phyloP scores from a whole-genome alignment of 768 basidiomycete genomes.

The Amylocystis lapponica region DNA sequence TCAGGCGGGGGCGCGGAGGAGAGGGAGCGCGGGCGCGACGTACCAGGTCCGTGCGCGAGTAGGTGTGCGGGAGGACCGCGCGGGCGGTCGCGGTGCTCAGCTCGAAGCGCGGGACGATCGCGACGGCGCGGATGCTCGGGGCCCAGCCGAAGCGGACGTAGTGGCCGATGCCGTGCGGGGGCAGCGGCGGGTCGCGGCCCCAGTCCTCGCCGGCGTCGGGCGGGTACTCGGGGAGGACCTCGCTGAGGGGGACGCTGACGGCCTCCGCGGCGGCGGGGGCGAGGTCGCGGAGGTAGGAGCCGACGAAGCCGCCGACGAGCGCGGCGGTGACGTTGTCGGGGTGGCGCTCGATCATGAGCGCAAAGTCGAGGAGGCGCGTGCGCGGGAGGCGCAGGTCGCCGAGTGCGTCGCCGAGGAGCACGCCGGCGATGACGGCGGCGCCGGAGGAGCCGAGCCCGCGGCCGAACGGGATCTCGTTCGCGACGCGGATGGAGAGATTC shows the following conservation, averaged over 20 bases:
- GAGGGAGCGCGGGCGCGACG: constrained; percentile 23
- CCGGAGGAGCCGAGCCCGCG: constrained; percentile 97
- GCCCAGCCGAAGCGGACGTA: constrained; percentile 89
- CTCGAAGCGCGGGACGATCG: constrained; percentile 94
- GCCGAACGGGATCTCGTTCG: constrained; percentile 97
- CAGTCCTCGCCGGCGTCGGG: constrained; percentile 87
- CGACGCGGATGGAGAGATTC: constrained; percentile 64
- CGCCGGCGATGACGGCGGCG: constrained; percentile 97
- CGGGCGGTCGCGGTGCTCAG: constrained; percentile 93
- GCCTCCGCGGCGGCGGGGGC: constrained; percentile 75
- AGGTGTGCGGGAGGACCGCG: constrained; percentile 76
- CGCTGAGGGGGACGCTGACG: constrained; percentile 87
- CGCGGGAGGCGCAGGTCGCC: constrained; percentile 65
- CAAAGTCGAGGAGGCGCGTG: constrained; percentile 85
- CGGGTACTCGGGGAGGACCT: constrained; percentile 95
- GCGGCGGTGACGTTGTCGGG: constrained; percentile 99
- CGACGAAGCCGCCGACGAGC: constrained; percentile 94
- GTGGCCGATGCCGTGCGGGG: constrained; percentile 90
- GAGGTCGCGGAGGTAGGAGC: constrained; percentile 90
- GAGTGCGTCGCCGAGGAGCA: constrained; percentile 81
- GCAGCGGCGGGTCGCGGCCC: constrained; percentile 83
- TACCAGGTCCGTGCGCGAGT: constrained; percentile 89
- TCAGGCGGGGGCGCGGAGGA: no score
- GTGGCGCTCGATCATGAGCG: constrained; percentile 98
- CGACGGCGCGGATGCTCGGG: constrained; percentile 80